Evolutionary conservation across 2,329 filamentous ascomycete species (phyloP), one percentile per base, ranked within the genome.

Genomic region (Nannizzia gypsea): DNA sequence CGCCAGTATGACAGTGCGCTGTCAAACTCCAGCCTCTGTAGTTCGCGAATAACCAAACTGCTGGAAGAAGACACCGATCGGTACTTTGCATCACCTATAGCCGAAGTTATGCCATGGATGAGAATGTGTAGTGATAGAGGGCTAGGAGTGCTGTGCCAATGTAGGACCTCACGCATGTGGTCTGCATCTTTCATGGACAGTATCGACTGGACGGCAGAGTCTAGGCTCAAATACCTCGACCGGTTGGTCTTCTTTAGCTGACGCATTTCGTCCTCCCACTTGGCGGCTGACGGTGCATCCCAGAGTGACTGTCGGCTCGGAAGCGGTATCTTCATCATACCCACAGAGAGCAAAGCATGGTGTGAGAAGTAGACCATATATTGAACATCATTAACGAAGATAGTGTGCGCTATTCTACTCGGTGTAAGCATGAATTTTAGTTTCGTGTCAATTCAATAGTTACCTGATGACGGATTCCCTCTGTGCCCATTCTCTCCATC

Each of bases 361-460:
- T 66, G 65, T 11, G 63, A 65, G 54, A 66, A 66, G 34, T 64
- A 64, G 13, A 65, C 60, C 60, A 63, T 62, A 55, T 66, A 66
- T 40, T 66, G 63, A 13, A 65, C 65, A 34, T 66, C 65, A 26
- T 61, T 61, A 13, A 63, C 57, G 34, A 66, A 66, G 11, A 66
- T 66, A 13, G 64, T 64, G 57, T 66, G 64, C 2, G 65, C 65
- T 24, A 66, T 62, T 28, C 65, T 66, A 56, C n/a, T 22, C 22
- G 5, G 4, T 17, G n/a, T 24, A 36, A 59, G 50, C 6, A 48
- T 5, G 9, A 3, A 22, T 22, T 26, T 54, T 26, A 17, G 28
- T 6, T 17, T 24, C 22, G 2, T 11, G 46, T 5, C 50, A 40
- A 50, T n/a, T n/a, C n/a, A n/a, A n/a, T n/a, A n/a, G n/a, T n/a